Percentiles rank a stretch among this genome's conserved stretches.
Evolutionary conservation across 2,329 filamentous ascomycete genomes (phyloP).

Genomic region (Xylariaceae sp.): DNA sequence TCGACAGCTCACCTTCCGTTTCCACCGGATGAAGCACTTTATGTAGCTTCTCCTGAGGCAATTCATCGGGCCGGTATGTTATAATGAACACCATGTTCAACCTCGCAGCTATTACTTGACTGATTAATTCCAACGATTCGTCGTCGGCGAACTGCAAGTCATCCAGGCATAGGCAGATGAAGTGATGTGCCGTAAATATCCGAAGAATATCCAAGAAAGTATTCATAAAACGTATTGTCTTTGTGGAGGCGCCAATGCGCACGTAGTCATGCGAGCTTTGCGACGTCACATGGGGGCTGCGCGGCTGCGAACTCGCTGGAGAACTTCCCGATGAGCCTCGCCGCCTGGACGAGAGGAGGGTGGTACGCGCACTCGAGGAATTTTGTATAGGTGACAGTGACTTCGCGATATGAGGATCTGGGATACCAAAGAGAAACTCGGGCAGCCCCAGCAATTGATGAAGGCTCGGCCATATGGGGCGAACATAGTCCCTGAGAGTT

Average conservation of each 20-base stretch:
- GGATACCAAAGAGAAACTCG: conserved; percentile 61
- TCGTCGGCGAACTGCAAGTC: conserved; percentile 87
- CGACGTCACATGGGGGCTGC: conserved; percentile 37
- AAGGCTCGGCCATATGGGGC: conserved; percentile 59
- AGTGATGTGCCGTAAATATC: conserved; percentile 74
- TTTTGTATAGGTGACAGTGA: conserved; percentile 35
- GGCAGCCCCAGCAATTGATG: conserved; percentile 58
- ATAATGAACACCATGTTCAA: conserved; percentile 79
- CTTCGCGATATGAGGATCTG: conserved; percentile 35
- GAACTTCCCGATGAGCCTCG: conserved; percentile 47
- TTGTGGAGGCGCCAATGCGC: conserved; percentile 52
- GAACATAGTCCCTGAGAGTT: conserved; percentile 55
- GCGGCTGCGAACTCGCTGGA: conserved; percentile 33
- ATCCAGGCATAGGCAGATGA: conserved; percentile 84
- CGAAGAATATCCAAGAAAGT: conserved; percentile 82
- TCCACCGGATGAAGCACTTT: conserved; percentile 50
- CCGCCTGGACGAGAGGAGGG: conserved; percentile 35
- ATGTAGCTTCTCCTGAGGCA: conserved; percentile 51
- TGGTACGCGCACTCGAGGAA: conserved; percentile 30
- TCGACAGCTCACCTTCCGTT: conserved; percentile 41
- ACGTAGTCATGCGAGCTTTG: conserved; percentile 57
- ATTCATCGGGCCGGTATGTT: conserved; percentile 65
- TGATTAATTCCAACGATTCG: conserved; percentile 78
- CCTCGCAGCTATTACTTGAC: conserved; percentile 70
- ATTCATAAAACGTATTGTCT: conserved; percentile 72